These are phyloP conservation scores for Pythium volutum DNA, from an alignment of 352 stramenopile species.

Conservation along the genomic window DNA sequence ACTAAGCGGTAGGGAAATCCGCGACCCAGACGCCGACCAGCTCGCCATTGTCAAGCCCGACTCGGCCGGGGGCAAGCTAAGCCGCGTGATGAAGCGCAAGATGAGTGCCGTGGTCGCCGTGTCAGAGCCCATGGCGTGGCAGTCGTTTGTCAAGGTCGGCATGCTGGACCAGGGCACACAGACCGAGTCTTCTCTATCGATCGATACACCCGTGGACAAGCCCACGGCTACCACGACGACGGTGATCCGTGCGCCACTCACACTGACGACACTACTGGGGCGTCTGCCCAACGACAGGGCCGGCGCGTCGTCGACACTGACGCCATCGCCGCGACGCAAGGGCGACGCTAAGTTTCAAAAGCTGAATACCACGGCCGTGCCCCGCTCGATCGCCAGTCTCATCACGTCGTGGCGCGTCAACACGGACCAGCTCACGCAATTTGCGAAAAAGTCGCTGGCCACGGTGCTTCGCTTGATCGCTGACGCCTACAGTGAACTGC, in stretches of 20 bases:
- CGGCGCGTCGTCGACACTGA: background rate
- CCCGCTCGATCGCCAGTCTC: constrained; percentile 50
- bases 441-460: constrained; percentile 67
- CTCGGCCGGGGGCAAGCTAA: too few species aligned
- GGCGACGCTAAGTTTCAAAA: constrained; percentile 67
- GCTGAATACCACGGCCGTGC: constrained; percentile 65
- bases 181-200: constrained; percentile 22
- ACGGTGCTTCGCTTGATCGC: constrained; percentile 67
- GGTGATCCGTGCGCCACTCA: constrained; percentile 39
- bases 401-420: constrained; percentile 86
- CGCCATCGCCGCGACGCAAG: constrained; percentile 28
- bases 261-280: constrained; percentile 44
- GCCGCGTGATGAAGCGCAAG: constrained; percentile 29
- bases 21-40: background rate
- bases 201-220: constrained; percentile 23
- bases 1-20: constrained; percentile 18
- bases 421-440: constrained; percentile 73
- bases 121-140: constrained; percentile 61
- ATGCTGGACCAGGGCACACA: constrained; percentile 48
- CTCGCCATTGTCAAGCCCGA: too few species aligned
- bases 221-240: background rate
- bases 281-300: constrained; percentile 13
- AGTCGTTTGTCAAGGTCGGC: constrained; percentile 51
- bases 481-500: constrained; percentile 71
- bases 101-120: constrained; percentile 55